Base-by-base conservation (phyloP, 2,329 filamentous ascomycete species). In the Coniochaeta prunicola region DNA sequence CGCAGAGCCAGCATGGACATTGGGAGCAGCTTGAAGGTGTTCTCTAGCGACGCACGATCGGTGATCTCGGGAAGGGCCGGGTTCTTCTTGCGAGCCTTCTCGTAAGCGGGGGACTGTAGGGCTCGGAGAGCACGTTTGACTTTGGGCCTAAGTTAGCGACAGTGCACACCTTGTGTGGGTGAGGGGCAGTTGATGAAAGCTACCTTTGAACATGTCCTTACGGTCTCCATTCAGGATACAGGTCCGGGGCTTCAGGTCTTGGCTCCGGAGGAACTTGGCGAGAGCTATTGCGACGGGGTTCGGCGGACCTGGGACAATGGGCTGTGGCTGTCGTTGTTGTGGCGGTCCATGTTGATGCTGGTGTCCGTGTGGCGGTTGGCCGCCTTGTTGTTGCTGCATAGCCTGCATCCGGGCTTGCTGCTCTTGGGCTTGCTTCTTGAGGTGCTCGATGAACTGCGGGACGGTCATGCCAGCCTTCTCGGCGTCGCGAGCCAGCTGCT, bases 161-260 rank as follows among this genome's bases (percentile, higher is more conserved):
- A 55, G 21, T 38, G 15, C 36, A 42, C 10, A 42, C 10, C 38
- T 10, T 26, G 6, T 4, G 3, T 6, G 10, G 38, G 34, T 31
- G 57, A 21, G n/a, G 30, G 31, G 21, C 34, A 34, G 10, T 36
- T 1, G 17, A 4, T 15, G 15, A 24, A 17, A 3, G 19, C 56
- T 79, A 93, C 91, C 92, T 81, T 88, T 89, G 76, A 99, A 97
- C 90, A 99, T 96, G 65, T 99, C 93, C 77, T 96, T 97, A 68
- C 94, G 85, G 80, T 97, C 92, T 68, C 94, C 94, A 65, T 97
- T 92, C 64, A 97, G 83, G 64, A 99, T 96, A 72, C 90, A 93
- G 19, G 92, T 97, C 63, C 94, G 83, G 19, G 84, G 82, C 82
- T 99, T 99, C 64, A 99, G 77, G 60, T 94, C 85, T 76, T 97